Conservation (phyloP, 2,329 filamentous ascomycete genomes). For the Leptosphaerulina australis region DNA sequence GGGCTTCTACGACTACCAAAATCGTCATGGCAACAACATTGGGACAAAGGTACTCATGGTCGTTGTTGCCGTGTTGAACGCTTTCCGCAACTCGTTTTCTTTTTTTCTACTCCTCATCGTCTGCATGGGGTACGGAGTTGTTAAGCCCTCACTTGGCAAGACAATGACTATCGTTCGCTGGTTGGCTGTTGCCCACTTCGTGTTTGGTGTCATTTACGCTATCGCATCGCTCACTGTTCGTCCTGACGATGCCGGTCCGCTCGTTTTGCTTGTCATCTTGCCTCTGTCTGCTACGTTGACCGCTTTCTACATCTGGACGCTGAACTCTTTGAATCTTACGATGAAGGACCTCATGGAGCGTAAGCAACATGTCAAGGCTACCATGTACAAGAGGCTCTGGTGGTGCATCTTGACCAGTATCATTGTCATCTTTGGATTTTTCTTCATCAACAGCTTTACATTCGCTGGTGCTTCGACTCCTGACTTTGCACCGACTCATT, state of each 20-base stretch:
- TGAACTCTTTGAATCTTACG: conserved; percentile 91
- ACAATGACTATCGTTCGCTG: conserved; percentile 94
- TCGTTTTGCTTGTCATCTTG: conserved; percentile 90
- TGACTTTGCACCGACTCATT: conserved; percentile 93
- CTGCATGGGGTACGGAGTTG: conserved; percentile 98
- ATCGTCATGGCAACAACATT: conserved; percentile 82
- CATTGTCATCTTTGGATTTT: conserved; percentile 95
- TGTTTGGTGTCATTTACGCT: conserved; percentile 93
- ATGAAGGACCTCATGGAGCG: conserved; percentile 95
- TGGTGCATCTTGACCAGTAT: conserved; percentile 95
- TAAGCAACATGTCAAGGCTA: conserved; percentile 89
- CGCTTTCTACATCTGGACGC: conserved; percentile 97
- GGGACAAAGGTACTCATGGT: conserved; percentile 86
- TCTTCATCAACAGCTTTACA: conserved; percentile 97
- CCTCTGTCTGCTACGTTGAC: conserved; percentile 91
- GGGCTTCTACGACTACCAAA: conserved; percentile 98
- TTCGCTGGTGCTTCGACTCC: conserved; percentile 85
- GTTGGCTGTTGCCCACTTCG: conserved; percentile 88
- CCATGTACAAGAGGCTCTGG: conserved; percentile 99
- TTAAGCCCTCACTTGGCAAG: conserved; percentile 87
- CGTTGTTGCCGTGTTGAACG: conserved; percentile 90
- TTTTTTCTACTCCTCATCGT: conserved; percentile 98
- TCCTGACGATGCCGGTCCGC: conserved; percentile 84
- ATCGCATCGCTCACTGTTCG: conserved; percentile 87
- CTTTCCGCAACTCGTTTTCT: conserved; percentile 93